Percentiles rank a stretch among this genome's conserved stretches.
Conservation (phyloP, 768 basidiomycete species). For the Tulasnella sp. region DNA sequence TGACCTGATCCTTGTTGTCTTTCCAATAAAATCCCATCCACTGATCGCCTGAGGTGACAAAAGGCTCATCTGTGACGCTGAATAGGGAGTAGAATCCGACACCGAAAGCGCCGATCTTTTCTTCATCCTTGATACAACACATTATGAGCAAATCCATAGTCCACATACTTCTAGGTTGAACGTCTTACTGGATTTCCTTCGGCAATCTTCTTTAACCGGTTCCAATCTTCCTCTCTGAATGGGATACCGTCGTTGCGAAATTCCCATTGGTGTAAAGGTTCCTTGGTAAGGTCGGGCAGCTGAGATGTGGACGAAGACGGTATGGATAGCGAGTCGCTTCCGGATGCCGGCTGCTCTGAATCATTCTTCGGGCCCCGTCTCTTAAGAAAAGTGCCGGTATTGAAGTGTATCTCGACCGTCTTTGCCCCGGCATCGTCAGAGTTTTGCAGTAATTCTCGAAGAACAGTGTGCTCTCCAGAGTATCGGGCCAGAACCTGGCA, state of each 20-base stretch:
- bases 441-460: slow-evolving; percentile 86
- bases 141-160: slow-evolving; percentile 24
- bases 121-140: slow-evolving; percentile 65
- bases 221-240: slow-evolving; percentile 89
- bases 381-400: slow-evolving; percentile 50
- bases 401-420: slow-evolving; percentile 77
- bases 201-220: slow-evolving; percentile 81
- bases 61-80: slow-evolving; percentile 44
- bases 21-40: slow-evolving; percentile 99
- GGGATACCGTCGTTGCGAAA: slow-evolving; percentile 86
- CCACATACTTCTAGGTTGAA: slow-evolving; percentile 44
- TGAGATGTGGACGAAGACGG: slow-evolving; percentile 25
- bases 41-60: slow-evolving; percentile 58
- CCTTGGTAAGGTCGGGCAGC: slow-evolving; percentile 65
- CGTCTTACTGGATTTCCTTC: slow-evolving; percentile 32
- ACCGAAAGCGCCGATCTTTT: slow-evolving; percentile 94
- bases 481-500: slow-evolving; percentile 85
- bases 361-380: slow-evolving; percentile 44
- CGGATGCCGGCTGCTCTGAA: slow-evolving; percentile 56
- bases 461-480: slow-evolving; percentile 89
- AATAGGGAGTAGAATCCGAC: slow-evolving; percentile 51
- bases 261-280: slow-evolving; percentile 70
- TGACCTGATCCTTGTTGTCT: slow-evolving; percentile 77
- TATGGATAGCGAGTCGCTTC: slow-evolving; percentile 60
- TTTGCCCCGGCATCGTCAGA: slow-evolving; percentile 87